These are phyloP conservation scores for Epicoccum nigrum DNA, from an alignment of 2,329 filamentous ascomycete species.

Conservation along the genomic window DNA sequence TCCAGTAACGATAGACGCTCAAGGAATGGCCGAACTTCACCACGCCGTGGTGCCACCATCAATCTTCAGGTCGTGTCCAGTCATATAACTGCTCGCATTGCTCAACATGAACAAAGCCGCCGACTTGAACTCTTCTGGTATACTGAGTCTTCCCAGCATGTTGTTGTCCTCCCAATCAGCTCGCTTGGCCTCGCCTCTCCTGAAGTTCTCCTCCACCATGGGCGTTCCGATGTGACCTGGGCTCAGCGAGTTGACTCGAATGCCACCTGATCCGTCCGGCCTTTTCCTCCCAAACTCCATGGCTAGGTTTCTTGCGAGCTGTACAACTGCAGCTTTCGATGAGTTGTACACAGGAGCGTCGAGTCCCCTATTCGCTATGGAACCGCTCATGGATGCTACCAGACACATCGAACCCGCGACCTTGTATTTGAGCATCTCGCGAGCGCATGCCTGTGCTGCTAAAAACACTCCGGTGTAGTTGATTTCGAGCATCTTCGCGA, in stretches of 20 bases:
- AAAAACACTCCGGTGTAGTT: conserved; percentile 67
- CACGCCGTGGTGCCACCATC: conserved; percentile 46
- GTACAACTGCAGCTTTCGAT: conserved; percentile 74
- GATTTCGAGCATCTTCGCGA: conserved; percentile 64
- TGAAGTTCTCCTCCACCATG: conserved; percentile 82
- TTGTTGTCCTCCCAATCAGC: conserved; percentile 78
- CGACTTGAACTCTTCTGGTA: conserved; percentile 45
- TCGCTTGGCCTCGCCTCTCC: conserved; percentile 68
- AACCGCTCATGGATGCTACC: conserved; percentile 67
- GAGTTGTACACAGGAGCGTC: conserved; percentile 73
- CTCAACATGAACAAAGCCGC: conserved; percentile 45
- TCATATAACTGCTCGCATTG: conserved; percentile 47
- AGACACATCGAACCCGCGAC: conserved; percentile 63
- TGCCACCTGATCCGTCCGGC: conserved; percentile 63
- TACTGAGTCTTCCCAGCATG: conserved; percentile 66
- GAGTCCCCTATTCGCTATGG: conserved; percentile 66
- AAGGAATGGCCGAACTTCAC: conserved; percentile 20
- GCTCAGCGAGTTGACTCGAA: conserved; percentile 79
- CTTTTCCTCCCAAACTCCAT: conserved; percentile 64
- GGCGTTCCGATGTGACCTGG: conserved; percentile 79
- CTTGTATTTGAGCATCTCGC: conserved; percentile 65
- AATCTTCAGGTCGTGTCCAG: conserved; percentile 41
- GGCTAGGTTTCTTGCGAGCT: conserved; percentile 72
- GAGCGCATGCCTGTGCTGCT: conserved; percentile 64
- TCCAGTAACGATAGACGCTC: neutral